phyloP scores from a whole-genome alignment of 495 filamentous ascomycete genomes.

The Lineolata rhizophorae region DNA sequence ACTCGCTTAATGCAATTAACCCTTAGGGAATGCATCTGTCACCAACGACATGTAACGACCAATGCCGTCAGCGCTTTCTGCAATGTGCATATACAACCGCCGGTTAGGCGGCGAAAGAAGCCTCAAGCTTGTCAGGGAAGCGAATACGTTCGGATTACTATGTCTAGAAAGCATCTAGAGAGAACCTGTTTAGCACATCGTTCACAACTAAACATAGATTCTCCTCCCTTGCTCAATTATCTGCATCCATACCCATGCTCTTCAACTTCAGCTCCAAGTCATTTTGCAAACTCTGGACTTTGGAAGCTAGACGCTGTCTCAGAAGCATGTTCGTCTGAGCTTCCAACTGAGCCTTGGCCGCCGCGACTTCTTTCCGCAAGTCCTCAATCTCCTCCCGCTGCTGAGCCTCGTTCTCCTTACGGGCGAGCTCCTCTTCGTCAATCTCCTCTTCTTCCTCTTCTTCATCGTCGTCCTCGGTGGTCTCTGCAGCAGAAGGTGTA shows the following conservation, averaged over 20 bases:
- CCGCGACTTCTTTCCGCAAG: slow-evolving; percentile 21
- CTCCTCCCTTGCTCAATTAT: too few relatives aligned
- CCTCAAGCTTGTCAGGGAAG: too few relatives aligned
- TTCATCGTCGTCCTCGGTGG: slow-evolving; percentile 25
- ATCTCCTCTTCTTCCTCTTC: slow-evolving; percentile 24
- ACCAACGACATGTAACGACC: too few relatives aligned
- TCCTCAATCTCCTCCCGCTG: slow-evolving; percentile 32
- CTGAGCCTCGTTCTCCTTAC: slow-evolving; percentile 23
- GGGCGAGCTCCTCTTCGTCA: slow-evolving; percentile 21
- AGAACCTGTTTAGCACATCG: too few relatives aligned
- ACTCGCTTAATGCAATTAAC: too few relatives aligned
- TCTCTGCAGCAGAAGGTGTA: slow-evolving; percentile 8
- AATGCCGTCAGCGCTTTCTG: too few relatives aligned
- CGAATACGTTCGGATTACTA: too few relatives aligned
- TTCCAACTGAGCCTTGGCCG: slow-evolving; percentile 20
- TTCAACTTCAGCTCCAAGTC: slow-evolving; percentile 36
- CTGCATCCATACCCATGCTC: slow-evolving; percentile 9
- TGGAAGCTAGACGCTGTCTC: slow-evolving; percentile 28
- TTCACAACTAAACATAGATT: too few relatives aligned
- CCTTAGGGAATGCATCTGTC: too few relatives aligned
- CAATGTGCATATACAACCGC: too few relatives aligned
- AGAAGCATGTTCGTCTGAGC: slow-evolving; percentile 24
- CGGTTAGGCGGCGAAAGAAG: too few relatives aligned
- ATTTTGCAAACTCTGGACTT: slow-evolving; percentile 27
- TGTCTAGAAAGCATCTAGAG: too few relatives aligned